Evolutionary conservation across 2,329 filamentous ascomycete genomes (phyloP).

Genomic region (Phialocephala subalpina): DNA sequence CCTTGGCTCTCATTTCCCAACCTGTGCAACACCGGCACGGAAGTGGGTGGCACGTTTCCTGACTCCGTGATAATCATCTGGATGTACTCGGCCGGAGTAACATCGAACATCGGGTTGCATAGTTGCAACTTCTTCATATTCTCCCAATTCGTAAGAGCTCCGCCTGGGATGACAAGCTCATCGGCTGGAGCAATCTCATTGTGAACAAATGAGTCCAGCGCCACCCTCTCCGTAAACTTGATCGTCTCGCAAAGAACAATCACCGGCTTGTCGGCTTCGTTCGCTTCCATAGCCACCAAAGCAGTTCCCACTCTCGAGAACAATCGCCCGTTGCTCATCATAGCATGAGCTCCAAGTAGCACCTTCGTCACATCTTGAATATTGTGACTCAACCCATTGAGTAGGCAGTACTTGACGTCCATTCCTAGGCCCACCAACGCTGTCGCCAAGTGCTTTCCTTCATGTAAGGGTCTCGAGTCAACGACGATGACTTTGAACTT

Average conservation of each 20-base stretch:
- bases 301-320: slow-evolving; percentile 90
- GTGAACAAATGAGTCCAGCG: slow-evolving; percentile 89
- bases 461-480: slow-evolving; percentile 76
- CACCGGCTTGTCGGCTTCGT: slow-evolving; percentile 78
- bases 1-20: slow-evolving; percentile 53
- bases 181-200: slow-evolving; percentile 89
- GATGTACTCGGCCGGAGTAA: slow-evolving; percentile 86
- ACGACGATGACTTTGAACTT: slow-evolving; percentile 85
- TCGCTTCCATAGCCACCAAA: slow-evolving; percentile 84
- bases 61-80: slow-evolving; percentile 92
- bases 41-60: slow-evolving; percentile 84
- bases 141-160: slow-evolving; percentile 58
- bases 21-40: slow-evolving; percentile 78
- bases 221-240: slow-evolving; percentile 92
- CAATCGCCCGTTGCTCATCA: slow-evolving; percentile 93
- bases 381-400: slow-evolving; percentile 79
- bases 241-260: slow-evolving; percentile 93
- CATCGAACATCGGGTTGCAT: slow-evolving; percentile 86
- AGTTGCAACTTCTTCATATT: slow-evolving; percentile 68
- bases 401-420: slow-evolving; percentile 81
- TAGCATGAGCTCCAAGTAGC: slow-evolving; percentile 87
- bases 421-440: slow-evolving; percentile 73
- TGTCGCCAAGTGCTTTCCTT: slow-evolving; percentile 76
- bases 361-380: slow-evolving; percentile 70
- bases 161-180: slow-evolving; percentile 57